Evolutionary conservation across 2,329 filamentous ascomycete species (phyloP), one percentile per base, ranked within the genome.

Genomic region (Aspergillus sp.): DNA sequence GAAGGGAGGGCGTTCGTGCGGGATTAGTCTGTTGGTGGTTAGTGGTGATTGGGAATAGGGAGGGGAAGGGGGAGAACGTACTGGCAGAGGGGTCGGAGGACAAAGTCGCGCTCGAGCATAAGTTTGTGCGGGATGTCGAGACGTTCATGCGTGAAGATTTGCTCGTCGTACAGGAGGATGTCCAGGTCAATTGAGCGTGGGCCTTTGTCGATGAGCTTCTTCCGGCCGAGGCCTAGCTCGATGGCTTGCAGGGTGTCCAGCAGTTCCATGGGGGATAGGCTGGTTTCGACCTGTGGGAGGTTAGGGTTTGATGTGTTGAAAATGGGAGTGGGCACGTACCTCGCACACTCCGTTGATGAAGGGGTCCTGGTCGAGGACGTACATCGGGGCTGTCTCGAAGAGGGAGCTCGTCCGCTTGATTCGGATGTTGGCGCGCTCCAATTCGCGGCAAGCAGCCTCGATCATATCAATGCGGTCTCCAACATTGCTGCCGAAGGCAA

Each of bases 381-480:
- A 99, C 95, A 99, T 99, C 21, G 95, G 92, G 68, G 91, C 88
- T 3, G 94, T 99, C 79, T 98, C 92, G 85, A 95, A 99, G 3
- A 99, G 81, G 62, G 88, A 89, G 75, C 94, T 98, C 0, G 94
- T 96, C 68, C 88, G 84, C 70, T 86, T 83, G 41, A 99, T 84
- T 56, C 78, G 85, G 71, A 98, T 91, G 36, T 87, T 88, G 21
- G 86, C 82, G 48, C 82, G 80, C 64, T 90, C 86, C 86, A 99
- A 92, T 72, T 90, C 85, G 48, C 81, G 82, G 73, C 92, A 93
- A 0, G 95, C 94, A 69, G 84, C 82, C 75, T 97, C 92, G 65
- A 99, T 96, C 85, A 89, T 90, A 44, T 83, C 84, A 54, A 96
- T 84, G 44, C 93, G 88, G 73, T 98, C 88, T 4, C 93, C 94